Evolutionary conservation across 495 filamentous ascomycete species (phyloP).

Genomic region (Hamigera avellanea): DNA sequence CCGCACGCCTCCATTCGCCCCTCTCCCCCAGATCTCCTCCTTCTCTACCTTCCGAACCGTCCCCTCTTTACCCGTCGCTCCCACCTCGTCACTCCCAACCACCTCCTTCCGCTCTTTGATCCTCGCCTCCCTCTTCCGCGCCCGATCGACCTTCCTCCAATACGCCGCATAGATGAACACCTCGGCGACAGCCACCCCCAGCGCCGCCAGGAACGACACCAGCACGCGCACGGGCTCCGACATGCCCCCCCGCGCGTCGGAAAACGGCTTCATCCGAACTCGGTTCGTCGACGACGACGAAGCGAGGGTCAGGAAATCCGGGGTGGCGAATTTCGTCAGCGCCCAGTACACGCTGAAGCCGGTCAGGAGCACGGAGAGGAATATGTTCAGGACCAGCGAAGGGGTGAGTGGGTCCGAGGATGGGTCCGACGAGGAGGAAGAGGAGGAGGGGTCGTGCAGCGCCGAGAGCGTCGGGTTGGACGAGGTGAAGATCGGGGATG

Average conservation of each 20-base stretch:
- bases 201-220: conserved; percentile 25
- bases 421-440: conserved; percentile 27
- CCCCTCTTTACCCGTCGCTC: conserved; percentile 2
- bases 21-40: conserved; percentile 35
- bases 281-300: conserved; percentile 21
- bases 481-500: conserved; percentile 44
- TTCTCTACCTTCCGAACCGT: conserved; percentile 11
- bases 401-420: conserved; percentile 26
- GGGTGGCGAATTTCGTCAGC: conserved; percentile 45
- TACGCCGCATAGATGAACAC: conserved; percentile 82
- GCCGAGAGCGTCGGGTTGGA: conserved; percentile 19
- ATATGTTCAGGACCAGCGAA: conserved; percentile 35
- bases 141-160: conserved; percentile 62
- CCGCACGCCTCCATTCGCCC: conserved; percentile 32
- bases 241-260: conserved; percentile 7
- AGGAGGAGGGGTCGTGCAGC: conserved; percentile 31
- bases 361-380: conserved; percentile 34
- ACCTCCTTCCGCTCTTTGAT: conserved; percentile 62
- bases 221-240: conserved; percentile 28
- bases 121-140: conserved; percentile 51
- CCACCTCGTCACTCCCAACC: conserved; percentile 36
- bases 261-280: conserved; percentile 16
- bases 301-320: conserved; percentile 25
- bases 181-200: conserved; percentile 72
- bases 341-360: conserved; percentile 36